Conservation (phyloP, 208 protist genomes). For the Plasmodiophora brassicae region DNA sequence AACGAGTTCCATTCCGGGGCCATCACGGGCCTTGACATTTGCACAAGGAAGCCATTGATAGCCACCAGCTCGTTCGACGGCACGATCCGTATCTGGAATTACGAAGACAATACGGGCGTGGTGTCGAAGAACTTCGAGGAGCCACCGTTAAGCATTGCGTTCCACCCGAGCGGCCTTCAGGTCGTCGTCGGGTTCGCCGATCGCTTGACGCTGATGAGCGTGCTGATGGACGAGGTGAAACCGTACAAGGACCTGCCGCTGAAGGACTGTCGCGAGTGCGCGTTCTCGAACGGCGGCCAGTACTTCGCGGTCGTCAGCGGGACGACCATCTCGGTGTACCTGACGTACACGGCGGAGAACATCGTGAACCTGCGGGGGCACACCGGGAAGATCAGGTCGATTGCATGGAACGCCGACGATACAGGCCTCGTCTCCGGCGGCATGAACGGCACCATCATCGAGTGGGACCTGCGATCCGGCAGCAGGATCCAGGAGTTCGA, state of each 20-base stretch:
- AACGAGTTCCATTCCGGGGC: constrained; percentile 72
- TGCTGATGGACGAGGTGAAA: constrained; percentile 86
- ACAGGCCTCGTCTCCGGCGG: constrained; percentile 77
- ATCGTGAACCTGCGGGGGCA: constrained; percentile 86
- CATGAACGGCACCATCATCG: constrained; percentile 86
- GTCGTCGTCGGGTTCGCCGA: constrained; percentile 87
- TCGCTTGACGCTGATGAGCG: constrained; percentile 86
- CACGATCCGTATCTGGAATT: constrained; percentile 82
- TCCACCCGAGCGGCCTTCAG: constrained; percentile 87
- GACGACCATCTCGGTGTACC: constrained; percentile 89
- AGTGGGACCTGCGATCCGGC: constrained; percentile 82
- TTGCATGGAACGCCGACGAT: constrained; percentile 72
- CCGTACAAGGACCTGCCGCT: constrained; percentile 85
- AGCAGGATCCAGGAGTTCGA: constrained; percentile 78
- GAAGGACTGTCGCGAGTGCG: constrained; percentile 74
- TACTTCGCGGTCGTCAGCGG: constrained; percentile 88
- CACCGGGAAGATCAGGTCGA: constrained; percentile 72
- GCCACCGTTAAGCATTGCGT: constrained; percentile 80
- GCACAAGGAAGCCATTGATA: constrained; percentile 83
- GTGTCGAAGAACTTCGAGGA: constrained; percentile 79
- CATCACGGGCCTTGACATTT: constrained; percentile 75
- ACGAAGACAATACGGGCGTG: constrained; percentile 81
- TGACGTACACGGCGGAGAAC: constrained; percentile 77
- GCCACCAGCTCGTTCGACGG: constrained; percentile 80
- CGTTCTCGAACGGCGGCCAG: constrained; percentile 88